Evolutionary conservation across 768 basidiomycete species (phyloP).

Genomic region (Auriscalpium microsporum): DNA sequence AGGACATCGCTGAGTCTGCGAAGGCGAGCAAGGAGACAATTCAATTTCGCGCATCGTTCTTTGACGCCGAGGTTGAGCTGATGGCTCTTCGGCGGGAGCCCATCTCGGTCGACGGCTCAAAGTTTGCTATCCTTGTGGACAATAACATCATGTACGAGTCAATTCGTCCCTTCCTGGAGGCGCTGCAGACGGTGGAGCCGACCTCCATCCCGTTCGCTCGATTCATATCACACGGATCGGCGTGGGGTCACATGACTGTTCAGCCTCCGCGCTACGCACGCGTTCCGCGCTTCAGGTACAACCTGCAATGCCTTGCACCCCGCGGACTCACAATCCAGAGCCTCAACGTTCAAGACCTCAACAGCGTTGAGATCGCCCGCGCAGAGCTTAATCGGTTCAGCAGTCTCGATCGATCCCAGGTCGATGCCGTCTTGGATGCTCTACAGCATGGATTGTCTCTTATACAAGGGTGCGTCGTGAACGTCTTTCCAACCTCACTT

Average conservation of each 20-base stretch:
- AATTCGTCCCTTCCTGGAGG: conserved; percentile 10
- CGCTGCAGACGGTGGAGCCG: conserved; percentile 10
- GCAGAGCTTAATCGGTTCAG: conserved; percentile 37
- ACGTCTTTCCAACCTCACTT: not conserved
- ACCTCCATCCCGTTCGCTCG: conserved; percentile 8
- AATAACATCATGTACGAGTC: conserved; percentile 12
- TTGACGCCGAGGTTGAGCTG: conserved; percentile 50
- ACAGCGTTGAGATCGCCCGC: conserved; percentile 41
- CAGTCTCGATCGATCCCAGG: conserved; percentile 62
- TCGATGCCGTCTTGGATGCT: conserved; percentile 55
- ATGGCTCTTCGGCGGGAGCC: conserved; percentile 30
- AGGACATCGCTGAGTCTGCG: conserved; percentile 40
- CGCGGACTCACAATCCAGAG: conserved; percentile 26
- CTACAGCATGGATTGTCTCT: conserved; percentile 52
- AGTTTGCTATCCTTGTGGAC: conserved; percentile 9
- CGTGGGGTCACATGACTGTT: not conserved
- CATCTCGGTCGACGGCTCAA: conserved; percentile 17
- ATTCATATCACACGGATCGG: not conserved
- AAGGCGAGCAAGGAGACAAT: conserved; percentile 27
- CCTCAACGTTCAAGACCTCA: conserved; percentile 31
- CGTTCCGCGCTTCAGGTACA: conserved; percentile 46
- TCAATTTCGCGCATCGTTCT: conserved; percentile 48
- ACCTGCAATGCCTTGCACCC: conserved; percentile 41
- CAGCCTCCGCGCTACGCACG: conserved; percentile 3
- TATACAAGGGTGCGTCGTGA: conserved; percentile 55